These are phyloP conservation scores for Periconia digitata DNA, from an alignment of 2,329 filamentous ascomycete genomes.

Conservation along the genomic window DNA sequence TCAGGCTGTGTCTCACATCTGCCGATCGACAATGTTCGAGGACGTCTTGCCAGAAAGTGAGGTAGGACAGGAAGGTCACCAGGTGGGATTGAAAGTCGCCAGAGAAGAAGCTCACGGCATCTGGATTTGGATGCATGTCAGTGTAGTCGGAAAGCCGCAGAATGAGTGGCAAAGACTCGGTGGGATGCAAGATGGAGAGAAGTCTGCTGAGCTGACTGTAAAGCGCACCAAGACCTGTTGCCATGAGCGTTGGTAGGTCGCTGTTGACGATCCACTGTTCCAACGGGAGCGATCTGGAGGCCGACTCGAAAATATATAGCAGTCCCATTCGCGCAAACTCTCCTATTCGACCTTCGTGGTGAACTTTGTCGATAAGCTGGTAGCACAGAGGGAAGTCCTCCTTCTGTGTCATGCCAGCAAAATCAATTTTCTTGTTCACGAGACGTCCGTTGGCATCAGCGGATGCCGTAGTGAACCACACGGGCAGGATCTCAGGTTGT, in stretches of 20 bases:
- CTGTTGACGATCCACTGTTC: slow-evolving; percentile 98
- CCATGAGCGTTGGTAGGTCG: slow-evolving; percentile 95
- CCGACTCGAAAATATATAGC: slow-evolving; percentile 93
- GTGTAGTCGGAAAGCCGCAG: slow-evolving; percentile 87
- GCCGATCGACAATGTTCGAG: slow-evolving; percentile 90
- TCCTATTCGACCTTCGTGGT: slow-evolving; percentile 89
- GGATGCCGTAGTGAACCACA: slow-evolving; percentile 75
- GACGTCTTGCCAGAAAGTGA: slow-evolving; percentile 98
- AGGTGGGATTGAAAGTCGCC: slow-evolving; percentile 81
- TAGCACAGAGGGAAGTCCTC: slow-evolving; percentile 97
- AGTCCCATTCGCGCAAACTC: slow-evolving; percentile 95
- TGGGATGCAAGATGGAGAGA: slow-evolving; percentile 76
- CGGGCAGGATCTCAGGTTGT: slow-evolving; percentile 80
- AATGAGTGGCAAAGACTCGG: slow-evolving; percentile 76
- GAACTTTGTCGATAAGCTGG: slow-evolving; percentile 92
- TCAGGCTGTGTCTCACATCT: slow-evolving; percentile 87
- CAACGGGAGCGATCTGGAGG: slow-evolving; percentile 76
- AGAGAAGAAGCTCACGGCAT: slow-evolving; percentile 71
- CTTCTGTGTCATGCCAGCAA: slow-evolving; percentile 80
- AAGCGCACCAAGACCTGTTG: slow-evolving; percentile 82
- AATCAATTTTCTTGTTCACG: slow-evolving; percentile 63
- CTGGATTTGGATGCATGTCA: slow-evolving; percentile 66
- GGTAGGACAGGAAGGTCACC: slow-evolving; percentile 89
- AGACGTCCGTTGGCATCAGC: slow-evolving; percentile 44
- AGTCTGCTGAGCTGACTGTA: slow-evolving; percentile 75